Evolutionary conservation across 2,329 filamentous ascomycete genomes (phyloP).

Genomic region (Intubia oerlemansii): DNA sequence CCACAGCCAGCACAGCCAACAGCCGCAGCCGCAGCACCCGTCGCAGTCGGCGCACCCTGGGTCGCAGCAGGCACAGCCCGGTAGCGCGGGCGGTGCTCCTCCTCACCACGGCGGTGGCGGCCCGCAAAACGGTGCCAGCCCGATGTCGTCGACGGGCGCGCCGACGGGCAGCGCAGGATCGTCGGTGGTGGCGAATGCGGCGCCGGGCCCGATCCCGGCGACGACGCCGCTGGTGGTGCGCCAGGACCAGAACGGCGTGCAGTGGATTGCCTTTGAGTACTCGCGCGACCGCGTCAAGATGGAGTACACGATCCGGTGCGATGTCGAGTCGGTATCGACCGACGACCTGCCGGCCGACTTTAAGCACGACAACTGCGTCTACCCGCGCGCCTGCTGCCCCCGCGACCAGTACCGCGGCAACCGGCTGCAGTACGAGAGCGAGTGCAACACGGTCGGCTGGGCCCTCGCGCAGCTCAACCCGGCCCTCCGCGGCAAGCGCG

Average conservation of each 20-base stretch:
- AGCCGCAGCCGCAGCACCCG: constrained; percentile 3
- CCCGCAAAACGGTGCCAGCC: constrained; percentile 7
- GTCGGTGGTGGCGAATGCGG: constrained; percentile 48
- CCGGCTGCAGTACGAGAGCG: constrained; percentile 85
- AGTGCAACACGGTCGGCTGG: constrained; percentile 99
- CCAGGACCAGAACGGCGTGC: constrained; percentile 89
- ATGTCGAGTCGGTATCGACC: constrained; percentile 89
- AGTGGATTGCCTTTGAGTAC: constrained; percentile 98
- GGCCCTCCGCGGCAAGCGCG: constrained; percentile 76
- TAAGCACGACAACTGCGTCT: constrained; percentile 96
- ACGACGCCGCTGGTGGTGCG: constrained; percentile 87
- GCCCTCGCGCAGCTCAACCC: constrained; percentile 85
- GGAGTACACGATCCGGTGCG: constrained; percentile 97
- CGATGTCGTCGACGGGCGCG: constrained; percentile 2
- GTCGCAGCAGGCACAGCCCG: constrained; percentile 10
- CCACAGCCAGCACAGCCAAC: constrained; percentile 1
- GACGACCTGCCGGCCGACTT: constrained; percentile 72
- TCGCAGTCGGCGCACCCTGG: constrained; percentile 4
- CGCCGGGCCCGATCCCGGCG: constrained; percentile 87
- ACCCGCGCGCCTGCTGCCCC: constrained; percentile 79
- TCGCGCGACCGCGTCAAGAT: constrained; percentile 95
- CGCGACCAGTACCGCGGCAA: constrained; percentile 97
- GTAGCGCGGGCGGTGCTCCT: background rate
- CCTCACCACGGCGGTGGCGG: constrained; percentile 1
- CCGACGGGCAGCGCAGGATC: constrained; percentile 8